A percentile compares a stretch with the other conserved stretches of the same genome.
These are phyloP conservation scores for Aspergillus intermedius DNA, from an alignment of 2,329 filamentous ascomycete genomes.

Conservation along the genomic window DNA sequence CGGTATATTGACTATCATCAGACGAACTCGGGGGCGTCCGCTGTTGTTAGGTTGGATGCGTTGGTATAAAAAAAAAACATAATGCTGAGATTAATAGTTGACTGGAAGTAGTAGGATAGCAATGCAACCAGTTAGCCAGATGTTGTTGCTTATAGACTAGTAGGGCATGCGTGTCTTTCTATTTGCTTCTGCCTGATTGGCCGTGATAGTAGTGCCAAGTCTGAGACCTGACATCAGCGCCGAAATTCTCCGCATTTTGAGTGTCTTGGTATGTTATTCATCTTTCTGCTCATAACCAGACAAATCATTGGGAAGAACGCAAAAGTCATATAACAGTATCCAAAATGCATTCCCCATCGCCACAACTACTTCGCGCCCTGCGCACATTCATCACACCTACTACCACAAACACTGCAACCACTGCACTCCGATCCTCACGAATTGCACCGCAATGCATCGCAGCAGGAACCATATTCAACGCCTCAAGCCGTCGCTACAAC, in stretches of 20 bases:
- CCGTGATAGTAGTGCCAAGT: background rate
- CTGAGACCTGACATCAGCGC: background rate
- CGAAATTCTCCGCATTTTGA: background rate
- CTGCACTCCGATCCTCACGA: constrained; percentile 6
- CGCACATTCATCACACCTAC: constrained; percentile 26
- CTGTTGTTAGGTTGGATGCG: background rate
- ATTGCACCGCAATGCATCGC: constrained; percentile 4
- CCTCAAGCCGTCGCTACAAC: constrained; percentile 15
- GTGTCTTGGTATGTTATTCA: background rate
- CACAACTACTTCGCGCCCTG: constrained; percentile 37
- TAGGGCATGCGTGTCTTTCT: background rate
- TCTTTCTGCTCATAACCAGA: background rate
- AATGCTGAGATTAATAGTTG: background rate
- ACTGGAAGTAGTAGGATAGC: background rate
- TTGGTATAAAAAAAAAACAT: background rate
- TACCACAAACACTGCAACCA: constrained; percentile 8
- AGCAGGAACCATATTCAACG: background rate
- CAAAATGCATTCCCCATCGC: constrained; percentile 35
- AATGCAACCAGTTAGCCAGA: too few species aligned
- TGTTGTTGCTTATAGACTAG: too few species aligned
- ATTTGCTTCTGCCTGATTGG: background rate
- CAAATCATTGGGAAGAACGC: background rate
- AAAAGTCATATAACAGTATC: background rate
- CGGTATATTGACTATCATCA: background rate
- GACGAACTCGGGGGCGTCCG: too few species aligned